A percentile compares a stretch with the other conserved stretches of the same genome.
phyloP scores from a whole-genome alignment of 169 alveolate species.

The Cryptosporidium bovis region DNA sequence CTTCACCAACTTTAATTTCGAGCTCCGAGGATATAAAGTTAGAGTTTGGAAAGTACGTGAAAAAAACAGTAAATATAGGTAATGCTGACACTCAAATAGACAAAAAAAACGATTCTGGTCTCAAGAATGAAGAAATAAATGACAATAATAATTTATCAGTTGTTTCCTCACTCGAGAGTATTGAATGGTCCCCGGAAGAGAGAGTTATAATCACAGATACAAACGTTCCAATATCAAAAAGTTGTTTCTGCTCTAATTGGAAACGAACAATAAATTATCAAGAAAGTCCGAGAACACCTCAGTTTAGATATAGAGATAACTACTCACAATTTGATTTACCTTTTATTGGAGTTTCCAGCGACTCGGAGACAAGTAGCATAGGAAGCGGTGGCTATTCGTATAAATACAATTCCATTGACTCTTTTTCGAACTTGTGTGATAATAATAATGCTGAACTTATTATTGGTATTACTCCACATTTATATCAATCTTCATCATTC shows the following conservation, averaged over 20 bases:
- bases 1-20: too few relatives aligned
- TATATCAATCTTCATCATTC: too few relatives aligned
- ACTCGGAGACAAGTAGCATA: constrained; percentile 1
- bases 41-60: neutral
- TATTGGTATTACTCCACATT: neutral
- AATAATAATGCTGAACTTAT: constrained; percentile 3
- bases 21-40: neutral
- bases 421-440: constrained; percentile 8
- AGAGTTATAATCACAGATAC: constrained; percentile 13
- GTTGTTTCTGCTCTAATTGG: constrained; percentile 48
- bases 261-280: constrained; percentile 6
- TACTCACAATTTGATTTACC: neutral
- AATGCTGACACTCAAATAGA: too few relatives aligned
- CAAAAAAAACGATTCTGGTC: too few relatives aligned
- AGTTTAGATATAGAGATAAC: neutral
- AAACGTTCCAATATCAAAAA: constrained; percentile 7
- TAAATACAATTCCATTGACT: constrained; percentile 2
- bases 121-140: neutral
- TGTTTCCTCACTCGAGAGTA: constrained; percentile 19
- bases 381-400: constrained; percentile 6
- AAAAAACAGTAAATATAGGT: neutral
- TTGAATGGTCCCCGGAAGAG: constrained; percentile 65
- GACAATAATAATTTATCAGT: neutral
- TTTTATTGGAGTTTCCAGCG: too few relatives aligned
- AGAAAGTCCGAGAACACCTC: constrained; percentile 69